These are phyloP conservation scores for Glycyrrhiza uralensis DNA, from an alignment of 306 rosid species.

Conservation along the genomic window DNA sequence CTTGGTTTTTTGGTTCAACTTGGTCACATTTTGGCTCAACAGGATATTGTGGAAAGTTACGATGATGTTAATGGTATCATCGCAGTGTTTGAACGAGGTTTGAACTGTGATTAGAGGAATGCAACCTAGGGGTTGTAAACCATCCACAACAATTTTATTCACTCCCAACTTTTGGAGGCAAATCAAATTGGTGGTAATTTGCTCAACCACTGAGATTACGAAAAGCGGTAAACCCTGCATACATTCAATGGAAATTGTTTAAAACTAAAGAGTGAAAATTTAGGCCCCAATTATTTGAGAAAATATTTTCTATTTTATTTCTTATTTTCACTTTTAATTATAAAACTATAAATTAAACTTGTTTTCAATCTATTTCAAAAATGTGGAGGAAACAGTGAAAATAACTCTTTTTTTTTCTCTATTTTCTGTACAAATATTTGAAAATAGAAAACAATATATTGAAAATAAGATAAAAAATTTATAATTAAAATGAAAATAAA, in stretches of 20 bases:
- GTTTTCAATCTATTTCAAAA: no score
- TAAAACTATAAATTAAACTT: no score
- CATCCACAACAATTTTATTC: constrained; percentile 49
- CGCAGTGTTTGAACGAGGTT: constrained; percentile 44
- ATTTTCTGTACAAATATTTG: no score
- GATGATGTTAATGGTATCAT: constrained; percentile 35
- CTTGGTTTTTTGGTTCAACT: constrained; percentile 40
- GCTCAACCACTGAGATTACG: constrained; percentile 48
- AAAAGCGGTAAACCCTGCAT: constrained; percentile 32
- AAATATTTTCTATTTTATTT: no score
- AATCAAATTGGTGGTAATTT: constrained; percentile 42
- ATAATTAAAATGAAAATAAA: no score
- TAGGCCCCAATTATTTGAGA: no score
- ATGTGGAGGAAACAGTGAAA: no score
- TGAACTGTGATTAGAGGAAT: constrained; percentile 41
- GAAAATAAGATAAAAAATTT: no score
- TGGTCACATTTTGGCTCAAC: constrained; percentile 48
- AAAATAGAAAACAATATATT: no score
- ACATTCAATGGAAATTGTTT: not conserved
- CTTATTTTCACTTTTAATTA: no score
- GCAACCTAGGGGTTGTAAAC: constrained; percentile 64
- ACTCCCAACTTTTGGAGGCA: constrained; percentile 57
- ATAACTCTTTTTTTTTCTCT: no score
- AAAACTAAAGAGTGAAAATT: not conserved
- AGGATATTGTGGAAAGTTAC: constrained; percentile 49